Base-by-base conservation (phyloP, 2,329 filamentous ascomycete genomes). In the Pestalotiopsis sp. region DNA sequence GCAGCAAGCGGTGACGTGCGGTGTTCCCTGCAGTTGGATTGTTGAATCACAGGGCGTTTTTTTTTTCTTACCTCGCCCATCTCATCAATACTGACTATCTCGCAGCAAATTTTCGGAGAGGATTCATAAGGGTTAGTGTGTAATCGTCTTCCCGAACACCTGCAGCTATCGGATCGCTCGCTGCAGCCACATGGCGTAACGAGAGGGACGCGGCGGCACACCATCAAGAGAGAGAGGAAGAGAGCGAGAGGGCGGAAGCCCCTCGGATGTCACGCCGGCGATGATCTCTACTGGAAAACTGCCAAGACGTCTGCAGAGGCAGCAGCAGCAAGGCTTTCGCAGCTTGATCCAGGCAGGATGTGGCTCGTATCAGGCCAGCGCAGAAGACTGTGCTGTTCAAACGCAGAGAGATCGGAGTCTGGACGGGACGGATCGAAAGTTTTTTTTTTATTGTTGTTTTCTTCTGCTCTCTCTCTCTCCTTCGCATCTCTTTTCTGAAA, bases 41-140 rank as follows among this genome's bases (percentile, higher is more conserved):
- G 31, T 27, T 66, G 45, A 66, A 66, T 66, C 63, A 66, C 23
- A 27, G 14, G 41, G 41, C 45, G n/a, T 36, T 14, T 36, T 4
- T 23, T 14, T 17, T 36, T 36, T 31, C 31, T 36, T 36, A 36
- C 31, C 31, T 36, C 9, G 31, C 31, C 38, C 27, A 27, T 25
- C 56, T 59, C 49, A 36, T 56, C 17, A 41, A n/a, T 67, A 39
- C 52, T 67, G 31, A 60, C 41, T n/a, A 60, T 31, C 39, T 31
- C 11, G 39, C 27, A 67, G 52, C 20, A 27, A 67, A 6, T 66
- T 6, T 31, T 17, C 56, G 52, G 14, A 41, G 31, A 23, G 20
- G 31, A 23, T 38, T 67, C 11, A 31, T 60, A 23, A n/a, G 36
- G 65, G 65, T 67, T 59, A 67, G 65, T 67, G 65, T 59, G 31